phyloP scores from a whole-genome alignment of 2,329 filamentous ascomycete genomes.

The Hymenoscyphus scutula region DNA sequence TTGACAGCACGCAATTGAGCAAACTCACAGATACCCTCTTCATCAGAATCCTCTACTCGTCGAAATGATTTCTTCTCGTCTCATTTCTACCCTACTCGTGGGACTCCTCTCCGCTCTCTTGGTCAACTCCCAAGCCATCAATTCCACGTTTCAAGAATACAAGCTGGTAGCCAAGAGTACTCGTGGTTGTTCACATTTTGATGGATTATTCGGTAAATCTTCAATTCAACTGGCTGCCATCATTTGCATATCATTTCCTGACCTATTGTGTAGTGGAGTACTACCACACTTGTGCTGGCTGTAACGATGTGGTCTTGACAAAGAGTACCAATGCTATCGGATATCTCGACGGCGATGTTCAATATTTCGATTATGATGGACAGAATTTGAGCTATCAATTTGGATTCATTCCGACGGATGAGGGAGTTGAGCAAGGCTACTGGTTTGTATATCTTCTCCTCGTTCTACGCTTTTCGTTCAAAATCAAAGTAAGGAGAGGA shows the following conservation, averaged over 20 bases:
- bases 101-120: no score
- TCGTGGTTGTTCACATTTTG: no score
- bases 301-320: neutral
- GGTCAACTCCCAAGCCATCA: no score
- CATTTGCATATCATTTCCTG: neutral
- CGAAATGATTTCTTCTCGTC: no score
- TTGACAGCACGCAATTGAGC: no score
- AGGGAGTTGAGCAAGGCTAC: neutral
- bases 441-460: neutral
- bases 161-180: no score
- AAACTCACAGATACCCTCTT: no score
- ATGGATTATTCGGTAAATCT: no score
- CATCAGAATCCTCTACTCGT: no score
- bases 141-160: no score
- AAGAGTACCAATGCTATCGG: neutral
- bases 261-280: neutral
- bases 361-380: neutral
- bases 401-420: neutral
- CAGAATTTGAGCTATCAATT: neutral
- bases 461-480: neutral
- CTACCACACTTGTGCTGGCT: neutral
- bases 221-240: neutral
- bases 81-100: no score
- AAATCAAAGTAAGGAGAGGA: neutral
- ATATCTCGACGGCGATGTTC: neutral